Evolutionary conservation across 805 yeast genomes (phyloP).

Genomic region (Wickerhamiella kurtzmanii): DNA sequence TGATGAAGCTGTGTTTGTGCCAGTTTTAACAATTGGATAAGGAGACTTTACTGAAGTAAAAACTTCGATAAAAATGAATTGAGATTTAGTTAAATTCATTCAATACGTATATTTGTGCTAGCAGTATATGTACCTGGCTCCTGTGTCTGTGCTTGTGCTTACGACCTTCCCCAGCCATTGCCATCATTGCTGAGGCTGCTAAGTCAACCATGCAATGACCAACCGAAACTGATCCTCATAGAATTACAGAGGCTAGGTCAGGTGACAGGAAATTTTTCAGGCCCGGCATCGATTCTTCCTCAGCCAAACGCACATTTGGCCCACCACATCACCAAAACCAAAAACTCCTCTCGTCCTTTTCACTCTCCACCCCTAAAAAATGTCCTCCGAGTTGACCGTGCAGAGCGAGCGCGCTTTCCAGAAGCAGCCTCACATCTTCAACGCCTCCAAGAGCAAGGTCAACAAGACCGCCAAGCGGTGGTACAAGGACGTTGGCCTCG

Average conservation of each 20-base stretch:
- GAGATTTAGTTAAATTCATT: no score
- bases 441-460: conserved; percentile 99
- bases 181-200: neutral
- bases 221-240: neutral
- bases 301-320: neutral
- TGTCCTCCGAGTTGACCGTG: conserved; percentile 99
- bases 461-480: conserved; percentile 99
- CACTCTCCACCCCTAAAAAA: conserved; percentile 21
- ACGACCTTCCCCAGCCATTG: neutral
- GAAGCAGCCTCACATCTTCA: conserved; percentile 99
- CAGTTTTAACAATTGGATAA: no score
- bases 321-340: neutral
- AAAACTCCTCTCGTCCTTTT: neutral
- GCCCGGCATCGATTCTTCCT: neutral
- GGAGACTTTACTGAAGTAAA: no score
- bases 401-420: conserved; percentile 99
- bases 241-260: neutral
- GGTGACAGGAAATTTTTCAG: neutral
- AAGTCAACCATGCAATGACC: neutral
- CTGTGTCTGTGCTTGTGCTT: neutral
- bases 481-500: conserved; percentile 99
- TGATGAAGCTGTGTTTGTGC: no score
- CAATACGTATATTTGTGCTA: no score
- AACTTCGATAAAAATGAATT: no score
- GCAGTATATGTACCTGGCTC: no score